Evolutionary conservation across 768 basidiomycete species (phyloP).

Genomic region (Xerocomellus intermedius): DNA sequence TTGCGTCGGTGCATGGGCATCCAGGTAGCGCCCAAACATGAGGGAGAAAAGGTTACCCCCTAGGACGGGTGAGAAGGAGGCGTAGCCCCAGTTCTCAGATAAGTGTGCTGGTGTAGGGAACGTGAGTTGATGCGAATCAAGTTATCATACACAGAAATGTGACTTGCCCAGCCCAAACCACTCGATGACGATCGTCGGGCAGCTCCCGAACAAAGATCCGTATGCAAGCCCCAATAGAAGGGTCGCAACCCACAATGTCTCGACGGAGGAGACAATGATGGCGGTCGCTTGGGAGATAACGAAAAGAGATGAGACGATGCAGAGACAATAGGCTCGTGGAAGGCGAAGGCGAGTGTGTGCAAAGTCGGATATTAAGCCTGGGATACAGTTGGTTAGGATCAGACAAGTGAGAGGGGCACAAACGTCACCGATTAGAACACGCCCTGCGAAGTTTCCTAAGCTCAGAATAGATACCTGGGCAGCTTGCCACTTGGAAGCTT

Average conservation of each 20-base stretch:
- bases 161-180: conserved; percentile 85
- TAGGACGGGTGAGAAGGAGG: conserved; percentile 71
- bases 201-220: conserved; percentile 69
- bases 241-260: conserved; percentile 57
- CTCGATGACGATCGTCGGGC: conserved; percentile 77
- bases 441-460: conserved; percentile 76
- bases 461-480: conserved; percentile 83
- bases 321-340: conserved; percentile 70
- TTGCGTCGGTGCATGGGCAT: conserved; percentile 55
- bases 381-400: not conserved
- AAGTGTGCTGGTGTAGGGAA: conserved; percentile 51
- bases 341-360: conserved; percentile 52
- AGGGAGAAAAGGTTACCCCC: conserved; percentile 85
- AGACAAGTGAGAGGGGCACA: not conserved
- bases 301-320: conserved; percentile 64
- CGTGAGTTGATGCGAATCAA: not conserved
- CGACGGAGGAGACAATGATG: conserved; percentile 52
- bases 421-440: conserved; percentile 66
- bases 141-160: not conserved
- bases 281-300: conserved; percentile 69
- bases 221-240: conserved; percentile 48
- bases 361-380: conserved; percentile 71
- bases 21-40: conserved; percentile 77
- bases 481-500: conserved; percentile 75
- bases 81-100: conserved; percentile 84